A percentile compares a stretch with the other conserved stretches of the same genome.
phyloP scores from a whole-genome alignment of 139 green algal genomes.

The Chlorella sp. region DNA sequence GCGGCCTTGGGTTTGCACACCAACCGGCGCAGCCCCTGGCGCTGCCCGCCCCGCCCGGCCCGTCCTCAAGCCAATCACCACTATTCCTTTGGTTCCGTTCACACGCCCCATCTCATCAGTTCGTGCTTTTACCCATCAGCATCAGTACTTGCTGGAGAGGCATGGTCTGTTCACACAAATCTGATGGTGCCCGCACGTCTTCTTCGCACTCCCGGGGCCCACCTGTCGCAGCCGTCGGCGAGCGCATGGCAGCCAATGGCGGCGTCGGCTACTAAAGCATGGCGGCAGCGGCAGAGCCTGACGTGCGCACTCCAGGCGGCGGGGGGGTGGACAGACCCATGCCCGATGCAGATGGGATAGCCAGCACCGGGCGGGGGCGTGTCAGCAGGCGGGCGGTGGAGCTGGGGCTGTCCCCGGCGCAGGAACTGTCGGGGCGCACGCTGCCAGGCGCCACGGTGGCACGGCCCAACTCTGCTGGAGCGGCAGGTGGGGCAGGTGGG shows the following conservation, averaged over 20 bases:
- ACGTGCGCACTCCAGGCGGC: not conserved
- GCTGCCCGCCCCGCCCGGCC: no score
- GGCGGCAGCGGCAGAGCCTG: not conserved
- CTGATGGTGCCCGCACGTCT: no score
- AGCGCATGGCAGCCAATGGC: not conserved
- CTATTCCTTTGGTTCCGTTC: no score
- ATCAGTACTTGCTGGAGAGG: no score
- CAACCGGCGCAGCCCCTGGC: no score
- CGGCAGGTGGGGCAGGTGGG: not conserved
- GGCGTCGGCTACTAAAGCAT: not conserved
- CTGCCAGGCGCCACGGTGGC: conserved; percentile 3
- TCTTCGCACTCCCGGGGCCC: no score
- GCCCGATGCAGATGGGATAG: not conserved
- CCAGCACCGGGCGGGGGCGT: not conserved
- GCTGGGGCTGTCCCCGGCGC: conserved; percentile 21
- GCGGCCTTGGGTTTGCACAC: no score
- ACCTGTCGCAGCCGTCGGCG: not conserved
- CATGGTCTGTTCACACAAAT: no score
- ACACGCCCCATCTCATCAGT: no score
- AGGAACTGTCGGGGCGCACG: not conserved
- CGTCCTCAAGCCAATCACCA: no score
- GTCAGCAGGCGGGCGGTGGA: not conserved
- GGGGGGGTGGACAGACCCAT: not conserved
- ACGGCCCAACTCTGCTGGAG: not conserved
- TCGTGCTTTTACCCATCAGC: no score